Base-by-base conservation (phyloP, 1,139 yeast species). In the Candida sp. region DNA sequence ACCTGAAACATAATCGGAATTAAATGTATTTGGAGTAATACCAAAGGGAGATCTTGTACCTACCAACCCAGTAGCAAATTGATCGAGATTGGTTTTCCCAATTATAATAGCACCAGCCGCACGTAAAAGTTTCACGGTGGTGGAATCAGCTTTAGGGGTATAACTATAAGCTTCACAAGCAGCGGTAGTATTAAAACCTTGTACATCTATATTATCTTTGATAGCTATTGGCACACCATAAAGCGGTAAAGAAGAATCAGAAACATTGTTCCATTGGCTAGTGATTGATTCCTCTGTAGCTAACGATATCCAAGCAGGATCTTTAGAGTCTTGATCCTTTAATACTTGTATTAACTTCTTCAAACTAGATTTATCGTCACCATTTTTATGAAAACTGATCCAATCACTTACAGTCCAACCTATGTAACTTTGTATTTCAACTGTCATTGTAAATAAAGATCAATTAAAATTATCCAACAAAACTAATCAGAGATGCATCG, bases 31-130 rank as follows among this genome's bases (percentile, higher is more conserved):
- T 34, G 90, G 81, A 4, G 96, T 87, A 52, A 81, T 77, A 5
- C 99, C 98, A 59, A 90, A 93, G 1, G 98, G 98, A 5, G 96
- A 87, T 60, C 98, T 78, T 21, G 89, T 84, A 35, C 99, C 99
- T 2, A 93, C 98, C 45, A 93, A 73, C 27, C 99, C 99, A 4
- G 98, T 91, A 21, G 98, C 98, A 66, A 91, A 91, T 63, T 91
- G 98, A 61, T 91, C 98, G 61, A 91, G 73, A 61, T 91, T 91
- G 46, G 98, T 91, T 63, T 91, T 91, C 45, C 97, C 98, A 39
- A 91, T 73, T 33, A 91, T 77, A 43, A 91, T 87, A 38, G 97
- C 98, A 56, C 98, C 98, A 25, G 90, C 87, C 19, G 75, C 77
- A 62, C 89, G 79, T 54, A 91, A 74, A 29, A 83, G 67, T 22